These are phyloP conservation scores for Deuterostichococcus epilithicus DNA, from an alignment of 139 green algal species.

Conservation along the genomic window DNA sequence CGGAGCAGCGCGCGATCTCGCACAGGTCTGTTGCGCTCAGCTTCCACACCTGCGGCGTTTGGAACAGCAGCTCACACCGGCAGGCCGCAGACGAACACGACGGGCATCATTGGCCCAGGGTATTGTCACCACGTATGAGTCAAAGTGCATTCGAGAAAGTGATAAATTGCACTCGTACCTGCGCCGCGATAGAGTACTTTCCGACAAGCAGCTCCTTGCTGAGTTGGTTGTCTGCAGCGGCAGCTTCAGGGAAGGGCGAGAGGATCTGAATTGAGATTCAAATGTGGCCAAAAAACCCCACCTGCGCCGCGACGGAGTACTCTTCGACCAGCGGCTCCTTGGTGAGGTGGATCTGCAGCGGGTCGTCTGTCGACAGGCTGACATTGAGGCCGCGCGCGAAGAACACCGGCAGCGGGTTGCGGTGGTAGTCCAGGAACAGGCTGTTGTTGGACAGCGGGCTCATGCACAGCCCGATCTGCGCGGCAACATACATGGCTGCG, in stretches of 20 bases:
- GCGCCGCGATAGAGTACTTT: slow-evolving; percentile 94
- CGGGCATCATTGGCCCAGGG: neutral
- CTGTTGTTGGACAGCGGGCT: slow-evolving; percentile 97
- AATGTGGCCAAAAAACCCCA: slow-evolving; percentile 7
- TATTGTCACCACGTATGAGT: too few species aligned
- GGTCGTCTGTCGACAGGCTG: slow-evolving; percentile 81
- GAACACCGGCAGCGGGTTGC: slow-evolving; percentile 98
- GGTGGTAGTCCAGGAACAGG: slow-evolving; percentile 99
- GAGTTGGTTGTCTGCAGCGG: slow-evolving; percentile 76
- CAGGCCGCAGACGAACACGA: neutral
- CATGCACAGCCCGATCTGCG: slow-evolving; percentile 94
- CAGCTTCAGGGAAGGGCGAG: too few species aligned
- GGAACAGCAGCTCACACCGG: neutral
- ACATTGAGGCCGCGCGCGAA: slow-evolving; percentile 92
- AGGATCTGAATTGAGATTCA: neutral
- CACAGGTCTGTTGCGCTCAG: slow-evolving; percentile 91
- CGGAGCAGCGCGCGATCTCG: slow-evolving; percentile 93
- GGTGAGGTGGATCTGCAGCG: slow-evolving; percentile 89
- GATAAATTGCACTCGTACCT: slow-evolving; percentile 40
- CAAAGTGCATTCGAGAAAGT: too few species aligned
- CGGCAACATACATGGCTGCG: neutral
- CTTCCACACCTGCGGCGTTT: slow-evolving; percentile 91
- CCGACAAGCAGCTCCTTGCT: slow-evolving; percentile 97
- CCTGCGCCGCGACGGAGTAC: slow-evolving; percentile 94
- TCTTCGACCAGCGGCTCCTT: slow-evolving; percentile 98